Conservation (phyloP, 208 protist species). For the Kentomonas sorsogonicus region DNA sequence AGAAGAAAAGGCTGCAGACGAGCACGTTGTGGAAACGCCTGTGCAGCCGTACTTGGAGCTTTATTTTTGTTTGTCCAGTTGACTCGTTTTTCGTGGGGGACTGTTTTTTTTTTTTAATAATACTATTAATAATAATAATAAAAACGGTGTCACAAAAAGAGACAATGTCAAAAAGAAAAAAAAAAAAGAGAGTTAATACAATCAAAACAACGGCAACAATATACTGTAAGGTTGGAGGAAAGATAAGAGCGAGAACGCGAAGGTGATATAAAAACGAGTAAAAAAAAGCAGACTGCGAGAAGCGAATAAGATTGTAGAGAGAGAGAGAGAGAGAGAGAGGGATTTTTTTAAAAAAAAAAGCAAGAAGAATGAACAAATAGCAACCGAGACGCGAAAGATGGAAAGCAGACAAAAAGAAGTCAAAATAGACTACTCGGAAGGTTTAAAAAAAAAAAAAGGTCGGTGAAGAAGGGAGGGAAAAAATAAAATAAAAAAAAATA, state of each 20-base stretch:
- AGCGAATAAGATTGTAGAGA: constrained; percentile 3
- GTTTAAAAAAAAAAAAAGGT: not conserved
- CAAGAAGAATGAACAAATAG: not conserved
- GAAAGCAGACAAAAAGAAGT: constrained; percentile 1
- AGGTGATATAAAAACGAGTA: not conserved
- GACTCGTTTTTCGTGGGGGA: not conserved
- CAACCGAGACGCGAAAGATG: not conserved
- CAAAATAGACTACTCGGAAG: not conserved
- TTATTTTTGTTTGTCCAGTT: constrained; percentile 58
- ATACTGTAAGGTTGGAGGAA: not conserved
- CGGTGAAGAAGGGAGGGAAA: not conserved
- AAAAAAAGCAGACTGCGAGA: constrained; percentile 7
- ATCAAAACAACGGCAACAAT: constrained; percentile 4
- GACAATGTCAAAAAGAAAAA: constrained; percentile 2
- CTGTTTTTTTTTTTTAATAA: not conserved
- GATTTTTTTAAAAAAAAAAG: constrained; percentile 5
- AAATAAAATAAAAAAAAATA: constrained; percentile 3
- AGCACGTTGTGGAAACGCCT: not conserved
- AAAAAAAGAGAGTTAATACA: constrained; percentile 1
- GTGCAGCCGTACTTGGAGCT: not conserved
- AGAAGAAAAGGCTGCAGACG: not conserved
- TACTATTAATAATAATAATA: constrained; percentile 1
- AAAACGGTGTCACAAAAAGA: constrained; percentile 2
- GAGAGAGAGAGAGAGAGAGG: constrained; percentile 11
- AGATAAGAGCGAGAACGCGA: not conserved